These are phyloP conservation scores for Termitomyces sp. DNA, from an alignment of 768 basidiomycete genomes.

Conservation along the genomic window DNA sequence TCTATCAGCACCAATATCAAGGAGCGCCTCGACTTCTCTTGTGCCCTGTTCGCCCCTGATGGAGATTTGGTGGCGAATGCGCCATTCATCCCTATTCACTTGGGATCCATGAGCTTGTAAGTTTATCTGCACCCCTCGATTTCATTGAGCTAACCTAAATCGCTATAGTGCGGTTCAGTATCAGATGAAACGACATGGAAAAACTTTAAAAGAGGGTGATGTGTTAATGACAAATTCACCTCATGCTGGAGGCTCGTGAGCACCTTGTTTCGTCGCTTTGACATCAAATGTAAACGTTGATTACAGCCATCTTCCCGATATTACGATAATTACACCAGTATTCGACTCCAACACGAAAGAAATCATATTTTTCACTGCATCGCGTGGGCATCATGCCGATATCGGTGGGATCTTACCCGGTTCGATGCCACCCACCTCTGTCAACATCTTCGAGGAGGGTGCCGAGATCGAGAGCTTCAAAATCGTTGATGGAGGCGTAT, in stretches of 20 bases:
- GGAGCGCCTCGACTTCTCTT: constrained; percentile 92
- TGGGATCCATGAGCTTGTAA: constrained; percentile 90
- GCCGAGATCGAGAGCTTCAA: constrained; percentile 91
- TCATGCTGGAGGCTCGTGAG: constrained; percentile 83
- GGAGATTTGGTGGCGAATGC: constrained; percentile 95
- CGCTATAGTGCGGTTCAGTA: constrained; percentile 73
- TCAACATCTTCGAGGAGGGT: constrained; percentile 91
- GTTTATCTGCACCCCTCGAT: constrained; percentile 21
- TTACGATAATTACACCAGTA: constrained; percentile 92
- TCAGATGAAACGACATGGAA: constrained; percentile 77
- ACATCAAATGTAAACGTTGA: neutral
- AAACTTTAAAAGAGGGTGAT: constrained; percentile 80
- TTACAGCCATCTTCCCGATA: constrained; percentile 57
- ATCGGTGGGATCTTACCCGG: constrained; percentile 91
- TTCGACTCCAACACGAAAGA: constrained; percentile 63
- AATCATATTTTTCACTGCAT: constrained; percentile 92
- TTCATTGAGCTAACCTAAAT: neutral
- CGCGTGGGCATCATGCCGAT: constrained; percentile 92
- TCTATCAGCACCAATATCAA: constrained; percentile 95
- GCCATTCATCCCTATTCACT: constrained; percentile 84
- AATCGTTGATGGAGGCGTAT: constrained; percentile 79
- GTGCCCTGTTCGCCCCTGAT: constrained; percentile 92
- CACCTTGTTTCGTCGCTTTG: constrained; percentile 13
- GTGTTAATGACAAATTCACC: constrained; percentile 93
- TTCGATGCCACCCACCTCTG: constrained; percentile 93